phyloP scores from a whole-genome alignment of 371 early-diverging fungal genomes.

The Actinomortierella wolfii region DNA sequence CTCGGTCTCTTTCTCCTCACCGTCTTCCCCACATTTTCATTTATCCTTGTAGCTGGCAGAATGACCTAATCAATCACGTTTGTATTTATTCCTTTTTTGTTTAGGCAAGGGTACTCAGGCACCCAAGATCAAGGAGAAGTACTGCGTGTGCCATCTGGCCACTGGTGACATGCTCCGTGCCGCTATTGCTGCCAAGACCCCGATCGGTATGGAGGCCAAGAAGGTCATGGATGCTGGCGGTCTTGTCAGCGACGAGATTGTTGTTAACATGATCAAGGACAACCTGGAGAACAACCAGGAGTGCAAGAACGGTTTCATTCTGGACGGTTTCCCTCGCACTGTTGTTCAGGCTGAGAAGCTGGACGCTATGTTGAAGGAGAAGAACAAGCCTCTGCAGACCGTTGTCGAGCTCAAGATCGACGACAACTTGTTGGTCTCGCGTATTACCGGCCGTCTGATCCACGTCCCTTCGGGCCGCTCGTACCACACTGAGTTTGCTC shows the following conservation, averaged over 20 bases:
- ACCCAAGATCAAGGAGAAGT: conserved; percentile 92
- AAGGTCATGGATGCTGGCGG: conserved; percentile 98
- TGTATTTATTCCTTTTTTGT: background rate
- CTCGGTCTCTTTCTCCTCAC: too few species aligned
- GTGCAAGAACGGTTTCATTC: conserved; percentile 97
- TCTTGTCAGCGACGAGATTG: conserved; percentile 97
- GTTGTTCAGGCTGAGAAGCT: conserved; percentile 98
- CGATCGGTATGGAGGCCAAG: conserved; percentile 94
- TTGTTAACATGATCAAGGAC: conserved; percentile 95
- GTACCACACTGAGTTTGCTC: conserved; percentile 96
- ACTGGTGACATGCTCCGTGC: conserved; percentile 99
- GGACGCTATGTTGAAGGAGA: conserved; percentile 89
- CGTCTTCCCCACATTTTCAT: background rate
- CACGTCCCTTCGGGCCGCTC: conserved; percentile 95
- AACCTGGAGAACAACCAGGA: conserved; percentile 90
- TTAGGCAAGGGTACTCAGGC: conserved; percentile 99
- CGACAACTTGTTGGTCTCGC: conserved; percentile 90
- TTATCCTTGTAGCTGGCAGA: background rate
- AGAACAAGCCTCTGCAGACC: conserved; percentile 84
- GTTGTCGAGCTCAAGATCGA: conserved; percentile 95
- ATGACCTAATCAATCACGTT: background rate
- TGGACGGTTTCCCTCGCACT: conserved; percentile 99
- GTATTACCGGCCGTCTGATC: conserved; percentile 96
- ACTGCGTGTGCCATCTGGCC: conserved; percentile 96
- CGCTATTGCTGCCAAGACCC: conserved; percentile 91